These are phyloP conservation scores for Nasturtium officinale DNA, from an alignment of 345 rosid species.

Conservation along the genomic window DNA sequence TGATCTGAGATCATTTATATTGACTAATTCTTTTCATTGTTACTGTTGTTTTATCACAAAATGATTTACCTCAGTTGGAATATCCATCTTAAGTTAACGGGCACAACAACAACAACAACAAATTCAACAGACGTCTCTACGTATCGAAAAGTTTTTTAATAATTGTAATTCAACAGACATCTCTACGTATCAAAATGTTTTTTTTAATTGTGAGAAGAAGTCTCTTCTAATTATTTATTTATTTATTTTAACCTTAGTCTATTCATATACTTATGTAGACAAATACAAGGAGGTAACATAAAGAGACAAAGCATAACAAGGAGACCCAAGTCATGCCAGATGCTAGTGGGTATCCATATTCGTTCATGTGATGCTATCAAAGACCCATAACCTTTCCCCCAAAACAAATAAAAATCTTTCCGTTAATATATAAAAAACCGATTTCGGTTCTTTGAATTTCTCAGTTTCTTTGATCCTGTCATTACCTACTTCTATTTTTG, in stretches of 20 bases:
- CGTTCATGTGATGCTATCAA: constrained; percentile 45
- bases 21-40: not conserved
- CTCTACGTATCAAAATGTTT: not conserved
- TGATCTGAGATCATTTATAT: not conserved
- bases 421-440: not conserved
- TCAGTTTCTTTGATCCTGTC: constrained; percentile 7
- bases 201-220: not conserved
- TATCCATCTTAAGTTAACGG: not conserved
- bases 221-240: not conserved
- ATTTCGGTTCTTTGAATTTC: constrained; percentile 31
- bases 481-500: constrained; percentile 35
- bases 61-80: not conserved
- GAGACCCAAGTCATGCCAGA: constrained; percentile 32
- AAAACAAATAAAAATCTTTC: not conserved
- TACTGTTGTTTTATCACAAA: not conserved
- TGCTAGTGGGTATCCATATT: constrained; percentile 51
- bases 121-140: not conserved
- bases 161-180: not conserved
- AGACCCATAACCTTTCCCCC: constrained; percentile 33
- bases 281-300: constrained; percentile 30
- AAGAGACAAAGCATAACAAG: constrained; percentile 37
- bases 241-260: not conserved
- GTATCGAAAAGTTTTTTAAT: not conserved
- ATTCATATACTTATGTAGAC: constrained; percentile 5
- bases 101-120: not conserved